Conservation (phyloP, 331 rosid genomes). For the Spiraea crenata region DNA sequence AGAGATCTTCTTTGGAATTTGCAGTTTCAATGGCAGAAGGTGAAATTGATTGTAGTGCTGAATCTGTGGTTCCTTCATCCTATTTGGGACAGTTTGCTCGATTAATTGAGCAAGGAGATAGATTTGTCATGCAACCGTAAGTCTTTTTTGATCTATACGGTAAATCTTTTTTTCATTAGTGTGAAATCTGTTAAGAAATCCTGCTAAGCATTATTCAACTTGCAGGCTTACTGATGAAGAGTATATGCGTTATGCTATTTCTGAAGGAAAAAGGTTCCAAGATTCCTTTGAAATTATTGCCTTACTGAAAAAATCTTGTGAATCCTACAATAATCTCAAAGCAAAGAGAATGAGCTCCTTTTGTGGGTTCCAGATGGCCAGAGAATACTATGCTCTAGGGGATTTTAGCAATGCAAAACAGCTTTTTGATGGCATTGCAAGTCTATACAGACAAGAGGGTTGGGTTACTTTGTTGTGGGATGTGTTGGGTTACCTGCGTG, state of each 20-base stretch:
- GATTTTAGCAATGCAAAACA: constrained; percentile 66
- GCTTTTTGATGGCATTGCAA: constrained; percentile 64
- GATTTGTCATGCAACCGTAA: constrained; percentile 68
- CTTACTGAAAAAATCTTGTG: constrained; percentile 68
- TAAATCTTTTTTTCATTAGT: constrained; percentile 15
- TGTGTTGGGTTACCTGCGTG: constrained; percentile 85
- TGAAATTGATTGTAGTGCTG: constrained; percentile 53
- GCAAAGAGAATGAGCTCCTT: constrained; percentile 70
- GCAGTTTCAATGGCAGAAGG: constrained; percentile 65
- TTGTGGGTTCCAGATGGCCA: constrained; percentile 85
- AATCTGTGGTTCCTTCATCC: constrained; percentile 70
- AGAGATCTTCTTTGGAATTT: constrained; percentile 76
- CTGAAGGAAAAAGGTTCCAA: constrained; percentile 81
- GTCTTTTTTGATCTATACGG: constrained; percentile 34
- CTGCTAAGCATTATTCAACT: constrained; percentile 24
- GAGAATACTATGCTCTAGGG: constrained; percentile 72
- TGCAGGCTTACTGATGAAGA: constrained; percentile 89
- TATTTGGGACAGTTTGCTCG: constrained; percentile 88
- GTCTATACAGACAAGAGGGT: constrained; percentile 90
- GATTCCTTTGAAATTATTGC: constrained; percentile 91
- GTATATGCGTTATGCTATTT: constrained; percentile 55
- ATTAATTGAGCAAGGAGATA: constrained; percentile 71
- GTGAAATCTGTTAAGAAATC: constrained; percentile 21
- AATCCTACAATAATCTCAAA: constrained; percentile 54
- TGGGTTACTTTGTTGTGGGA: constrained; percentile 94